These are phyloP conservation scores for Fraxinus velutina DNA, from an alignment of 305 asterid species.

Conservation along the genomic window DNA sequence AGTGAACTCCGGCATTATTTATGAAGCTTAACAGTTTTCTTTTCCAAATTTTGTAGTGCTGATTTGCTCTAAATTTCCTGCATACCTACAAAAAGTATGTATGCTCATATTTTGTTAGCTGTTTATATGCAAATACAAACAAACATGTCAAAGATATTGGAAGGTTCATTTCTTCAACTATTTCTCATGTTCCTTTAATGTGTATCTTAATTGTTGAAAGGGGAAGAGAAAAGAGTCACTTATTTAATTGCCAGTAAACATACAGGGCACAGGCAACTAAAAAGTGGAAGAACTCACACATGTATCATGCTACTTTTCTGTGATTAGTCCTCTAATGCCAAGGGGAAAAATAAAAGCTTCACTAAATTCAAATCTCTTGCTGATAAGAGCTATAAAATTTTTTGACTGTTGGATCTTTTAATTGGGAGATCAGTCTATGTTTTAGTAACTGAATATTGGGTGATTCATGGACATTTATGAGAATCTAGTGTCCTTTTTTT, in stretches of 20 bases:
- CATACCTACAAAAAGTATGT: background rate
- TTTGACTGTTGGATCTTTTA: background rate
- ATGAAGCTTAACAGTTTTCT: background rate
- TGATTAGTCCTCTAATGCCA: background rate
- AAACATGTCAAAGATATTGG: background rate
- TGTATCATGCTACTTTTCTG: background rate
- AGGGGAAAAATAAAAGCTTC: background rate
- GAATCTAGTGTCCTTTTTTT: background rate
- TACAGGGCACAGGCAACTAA: background rate
- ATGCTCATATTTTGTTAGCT: background rate
- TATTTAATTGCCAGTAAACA: background rate
- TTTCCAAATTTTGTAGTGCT: background rate
- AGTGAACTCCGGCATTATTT: background rate
- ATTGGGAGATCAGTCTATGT: background rate
- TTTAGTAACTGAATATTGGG: background rate
- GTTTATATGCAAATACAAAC: background rate
- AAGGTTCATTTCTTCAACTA: background rate
- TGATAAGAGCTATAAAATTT: background rate
- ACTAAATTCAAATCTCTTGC: background rate
- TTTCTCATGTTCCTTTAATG: background rate
- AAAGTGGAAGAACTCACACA: background rate
- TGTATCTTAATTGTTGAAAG: background rate
- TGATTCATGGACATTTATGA: background rate
- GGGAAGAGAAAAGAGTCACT: background rate
- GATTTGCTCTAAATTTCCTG: background rate